A percentile compares a stretch with the other conserved stretches of the same genome.
phyloP scores from a whole-genome alignment of 306 rosid species.

The Carpinus viminea region DNA sequence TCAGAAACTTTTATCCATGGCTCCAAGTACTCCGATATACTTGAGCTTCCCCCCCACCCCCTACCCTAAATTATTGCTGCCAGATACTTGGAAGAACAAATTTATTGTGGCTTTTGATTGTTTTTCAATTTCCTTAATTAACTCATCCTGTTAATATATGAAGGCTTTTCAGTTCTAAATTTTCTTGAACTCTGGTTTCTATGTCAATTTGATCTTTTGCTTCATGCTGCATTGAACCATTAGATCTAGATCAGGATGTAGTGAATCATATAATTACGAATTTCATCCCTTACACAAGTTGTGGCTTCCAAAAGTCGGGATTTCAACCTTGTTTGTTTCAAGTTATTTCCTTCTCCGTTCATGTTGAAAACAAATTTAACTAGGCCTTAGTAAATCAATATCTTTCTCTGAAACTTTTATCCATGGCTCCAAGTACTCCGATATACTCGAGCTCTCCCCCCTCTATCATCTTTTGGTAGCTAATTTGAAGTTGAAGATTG shows the following conservation, averaged over 20 bases:
- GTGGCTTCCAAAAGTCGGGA: not conserved
- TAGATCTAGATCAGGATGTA: not conserved
- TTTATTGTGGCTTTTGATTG: not conserved
- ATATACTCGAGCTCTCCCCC: too few relatives aligned
- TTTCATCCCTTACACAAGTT: not conserved
- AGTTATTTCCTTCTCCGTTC: not conserved
- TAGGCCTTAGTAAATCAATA: not conserved
- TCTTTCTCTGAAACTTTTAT: not conserved
- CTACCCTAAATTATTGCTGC: too few relatives aligned
- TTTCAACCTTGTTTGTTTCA: not conserved
- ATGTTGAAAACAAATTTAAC: not conserved
- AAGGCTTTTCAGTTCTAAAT: not conserved
- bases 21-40: too few relatives aligned
- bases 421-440: too few relatives aligned
- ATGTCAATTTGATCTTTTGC: not conserved
- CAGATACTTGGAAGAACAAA: not conserved
- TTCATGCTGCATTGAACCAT: not conserved
- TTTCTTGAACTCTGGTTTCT: not conserved
- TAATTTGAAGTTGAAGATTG: not conserved
- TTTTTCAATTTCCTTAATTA: not conserved
- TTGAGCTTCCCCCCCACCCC: too few relatives aligned
- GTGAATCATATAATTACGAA: not conserved
- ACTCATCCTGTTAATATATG: not conserved
- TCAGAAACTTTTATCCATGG: not conserved
- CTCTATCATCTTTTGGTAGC: too few relatives aligned